These are phyloP conservation scores for Pichia heedii DNA, from an alignment of 805 yeast species.

Conservation along the genomic window DNA sequence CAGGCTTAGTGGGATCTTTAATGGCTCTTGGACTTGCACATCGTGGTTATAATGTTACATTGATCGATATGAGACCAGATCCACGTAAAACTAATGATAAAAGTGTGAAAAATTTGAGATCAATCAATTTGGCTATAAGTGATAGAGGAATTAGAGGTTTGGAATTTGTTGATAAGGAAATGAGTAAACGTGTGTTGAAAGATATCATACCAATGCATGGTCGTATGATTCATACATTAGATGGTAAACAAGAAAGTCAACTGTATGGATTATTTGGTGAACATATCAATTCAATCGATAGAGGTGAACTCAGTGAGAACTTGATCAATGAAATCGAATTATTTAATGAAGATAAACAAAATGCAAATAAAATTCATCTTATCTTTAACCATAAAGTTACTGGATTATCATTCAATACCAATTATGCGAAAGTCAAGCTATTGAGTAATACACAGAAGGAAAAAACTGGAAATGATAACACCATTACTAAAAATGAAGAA, in stretches of 20 bases:
- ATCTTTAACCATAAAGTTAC: conserved; percentile 51
- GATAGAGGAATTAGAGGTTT: conserved; percentile 73
- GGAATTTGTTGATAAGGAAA: conserved; percentile 46
- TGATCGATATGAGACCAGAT: conserved; percentile 67
- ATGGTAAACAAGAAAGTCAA: conserved; percentile 61
- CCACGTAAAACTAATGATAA: conserved; percentile 33
- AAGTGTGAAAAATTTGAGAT: conserved; percentile 33
- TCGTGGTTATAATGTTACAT: conserved; percentile 60
- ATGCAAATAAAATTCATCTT: conserved; percentile 28
- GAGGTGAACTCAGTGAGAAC: conserved; percentile 56
- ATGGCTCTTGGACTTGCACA: conserved; percentile 73
- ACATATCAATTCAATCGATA: conserved; percentile 75
- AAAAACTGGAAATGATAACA: background rate
- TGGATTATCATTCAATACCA: conserved; percentile 19
- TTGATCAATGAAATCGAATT: conserved; percentile 55
- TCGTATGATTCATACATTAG: conserved; percentile 72
- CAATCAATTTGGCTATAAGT: conserved; percentile 85
- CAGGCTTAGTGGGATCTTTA: conserved; percentile 83
- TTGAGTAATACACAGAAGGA: no score
- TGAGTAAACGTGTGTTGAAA: conserved; percentile 47
- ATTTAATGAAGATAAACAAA: conserved; percentile 21
- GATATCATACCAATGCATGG: conserved; percentile 80
- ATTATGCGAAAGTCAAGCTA: conserved; percentile 5
- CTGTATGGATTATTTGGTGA: conserved; percentile 76
- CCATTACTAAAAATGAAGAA: conserved; percentile 1